These are phyloP conservation scores for Puccinia polysora DNA, from an alignment of 1,284 basidiomycete species.

Conservation along the genomic window DNA sequence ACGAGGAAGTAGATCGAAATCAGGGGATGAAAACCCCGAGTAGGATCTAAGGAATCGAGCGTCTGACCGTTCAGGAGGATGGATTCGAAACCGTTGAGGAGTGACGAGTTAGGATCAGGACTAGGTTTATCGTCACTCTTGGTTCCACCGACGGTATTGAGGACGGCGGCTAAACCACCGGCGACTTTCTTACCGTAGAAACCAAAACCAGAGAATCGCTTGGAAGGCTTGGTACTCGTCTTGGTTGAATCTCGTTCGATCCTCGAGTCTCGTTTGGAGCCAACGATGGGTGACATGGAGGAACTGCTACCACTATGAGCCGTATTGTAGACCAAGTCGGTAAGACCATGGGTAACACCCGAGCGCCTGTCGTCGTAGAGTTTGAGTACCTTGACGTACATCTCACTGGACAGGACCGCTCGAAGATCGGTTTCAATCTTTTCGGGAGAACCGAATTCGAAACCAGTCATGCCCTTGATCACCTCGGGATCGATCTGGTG, in stretches of 20 bases:
- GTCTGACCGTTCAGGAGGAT: conserved; percentile 40
- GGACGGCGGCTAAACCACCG: conserved; percentile 49
- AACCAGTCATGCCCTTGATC: conserved; percentile 86
- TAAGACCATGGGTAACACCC: conserved; percentile 55
- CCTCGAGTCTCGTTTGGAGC: conserved; percentile 16
- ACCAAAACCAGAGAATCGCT: conserved; percentile 83
- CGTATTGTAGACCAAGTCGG: conserved; percentile 33
- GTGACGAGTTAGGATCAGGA: conserved; percentile 2
- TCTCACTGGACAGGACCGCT: conserved; percentile 70
- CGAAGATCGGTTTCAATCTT: conserved; percentile 73
- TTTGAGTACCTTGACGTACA: conserved; percentile 69
- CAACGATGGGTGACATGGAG: conserved; percentile 37
- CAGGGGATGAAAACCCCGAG: conserved; percentile 85
- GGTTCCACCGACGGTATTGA: conserved; percentile 36
- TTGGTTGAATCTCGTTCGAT: background rate
- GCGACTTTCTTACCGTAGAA: conserved; percentile 82
- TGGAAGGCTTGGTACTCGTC: conserved; percentile 47
- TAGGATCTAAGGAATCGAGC: conserved; percentile 64
- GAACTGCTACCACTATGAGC: conserved; percentile 41
- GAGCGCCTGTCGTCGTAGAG: conserved; percentile 69
- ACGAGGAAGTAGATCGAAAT: conserved; percentile 92
- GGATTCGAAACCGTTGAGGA: conserved; percentile 17
- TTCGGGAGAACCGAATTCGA: conserved; percentile 86
- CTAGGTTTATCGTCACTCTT: conserved; percentile 51
- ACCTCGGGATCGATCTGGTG: conserved; percentile 81